phyloP scores from a whole-genome alignment of 2,329 filamentous ascomycete species.

The Capronia americana region DNA sequence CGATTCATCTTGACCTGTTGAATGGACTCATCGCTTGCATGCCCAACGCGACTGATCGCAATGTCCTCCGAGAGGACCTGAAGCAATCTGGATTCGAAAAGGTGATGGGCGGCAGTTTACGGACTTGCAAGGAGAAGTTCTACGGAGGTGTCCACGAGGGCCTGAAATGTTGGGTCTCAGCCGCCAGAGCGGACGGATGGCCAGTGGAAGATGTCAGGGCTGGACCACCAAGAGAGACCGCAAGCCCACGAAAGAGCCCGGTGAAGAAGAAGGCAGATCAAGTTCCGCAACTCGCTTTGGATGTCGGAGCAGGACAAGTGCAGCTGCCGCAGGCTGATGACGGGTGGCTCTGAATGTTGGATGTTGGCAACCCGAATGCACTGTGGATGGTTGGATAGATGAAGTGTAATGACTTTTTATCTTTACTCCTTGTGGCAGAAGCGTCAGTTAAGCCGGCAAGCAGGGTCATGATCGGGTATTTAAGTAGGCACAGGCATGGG shows the following conservation, averaged over 20 bases:
- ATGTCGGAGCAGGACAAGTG: constrained; percentile 43
- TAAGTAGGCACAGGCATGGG: constrained; percentile 1
- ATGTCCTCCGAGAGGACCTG: constrained; percentile 76
- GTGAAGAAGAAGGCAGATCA: constrained; percentile 59
- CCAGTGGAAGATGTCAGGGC: constrained; percentile 76
- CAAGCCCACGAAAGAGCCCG: constrained; percentile 53
- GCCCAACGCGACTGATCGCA: constrained; percentile 72
- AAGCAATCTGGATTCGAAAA: constrained; percentile 89
- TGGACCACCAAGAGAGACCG: constrained; percentile 52
- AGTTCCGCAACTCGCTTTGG: constrained; percentile 63
- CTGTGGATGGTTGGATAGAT: constrained; percentile 13
- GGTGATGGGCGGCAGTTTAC: constrained; percentile 80
- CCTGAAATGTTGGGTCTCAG: constrained; percentile 86
- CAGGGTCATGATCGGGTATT: constrained; percentile 3
- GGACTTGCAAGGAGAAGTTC: constrained; percentile 97
- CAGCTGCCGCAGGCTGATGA: constrained; percentile 29
- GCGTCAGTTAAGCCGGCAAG: neutral
- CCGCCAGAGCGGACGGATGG: constrained; percentile 87
- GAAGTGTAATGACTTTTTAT: constrained; percentile 18
- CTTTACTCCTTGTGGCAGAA: neutral
- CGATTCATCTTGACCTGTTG: constrained; percentile 87
- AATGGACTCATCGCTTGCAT: constrained; percentile 89
- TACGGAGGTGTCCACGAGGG: constrained; percentile 91
- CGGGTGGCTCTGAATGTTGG: constrained; percentile 35
- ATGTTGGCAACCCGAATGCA: neutral